Conservation (phyloP, 2,329 filamentous ascomycete genomes). For the Phaeoacremonium minimum region DNA sequence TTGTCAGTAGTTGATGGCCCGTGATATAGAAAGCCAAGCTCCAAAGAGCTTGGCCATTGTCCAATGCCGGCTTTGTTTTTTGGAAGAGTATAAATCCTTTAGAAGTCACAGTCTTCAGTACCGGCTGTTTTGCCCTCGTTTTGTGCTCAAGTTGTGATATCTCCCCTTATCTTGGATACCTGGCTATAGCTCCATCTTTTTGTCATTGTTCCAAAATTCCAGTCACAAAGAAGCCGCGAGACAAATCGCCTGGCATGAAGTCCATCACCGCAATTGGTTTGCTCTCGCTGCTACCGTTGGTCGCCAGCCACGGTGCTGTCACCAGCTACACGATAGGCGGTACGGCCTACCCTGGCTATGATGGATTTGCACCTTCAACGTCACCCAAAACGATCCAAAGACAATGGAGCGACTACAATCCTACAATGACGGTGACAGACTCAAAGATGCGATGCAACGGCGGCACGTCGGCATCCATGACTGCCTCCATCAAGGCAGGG, state of each 20-base stretch:
- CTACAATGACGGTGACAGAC: constrained; percentile 42
- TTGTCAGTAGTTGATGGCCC: too few species aligned
- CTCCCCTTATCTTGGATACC: too few species aligned
- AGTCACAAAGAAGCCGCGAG: too few species aligned
- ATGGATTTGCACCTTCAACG: constrained; percentile 43
- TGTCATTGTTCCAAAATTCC: too few species aligned
- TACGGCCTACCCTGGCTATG: constrained; percentile 36
- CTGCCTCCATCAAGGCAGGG: constrained; percentile 41
- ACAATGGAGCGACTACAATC: constrained; percentile 55
- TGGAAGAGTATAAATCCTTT: too few species aligned
- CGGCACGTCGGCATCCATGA: constrained; percentile 39
- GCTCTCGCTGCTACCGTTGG: constrained; percentile 17
- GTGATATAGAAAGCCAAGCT: too few species aligned
- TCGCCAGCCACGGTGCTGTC: constrained; percentile 30
- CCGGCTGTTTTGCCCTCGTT: too few species aligned
- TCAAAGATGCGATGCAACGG: constrained; percentile 52
- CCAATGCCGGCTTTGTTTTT: too few species aligned
- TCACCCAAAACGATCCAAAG: constrained; percentile 50
- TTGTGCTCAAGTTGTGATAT: too few species aligned
- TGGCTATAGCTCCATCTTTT: too few species aligned
- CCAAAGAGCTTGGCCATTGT: too few species aligned
- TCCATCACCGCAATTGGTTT: constrained; percentile 6
- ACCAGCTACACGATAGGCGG: constrained; percentile 42
- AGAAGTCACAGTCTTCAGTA: too few species aligned
- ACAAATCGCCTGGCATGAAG: constrained; percentile 12